Evolutionary conservation across 805 yeast genomes (phyloP), one percentile per base, ranked within the genome.

Genomic region (Starmerella lactis-condensi): DNA sequence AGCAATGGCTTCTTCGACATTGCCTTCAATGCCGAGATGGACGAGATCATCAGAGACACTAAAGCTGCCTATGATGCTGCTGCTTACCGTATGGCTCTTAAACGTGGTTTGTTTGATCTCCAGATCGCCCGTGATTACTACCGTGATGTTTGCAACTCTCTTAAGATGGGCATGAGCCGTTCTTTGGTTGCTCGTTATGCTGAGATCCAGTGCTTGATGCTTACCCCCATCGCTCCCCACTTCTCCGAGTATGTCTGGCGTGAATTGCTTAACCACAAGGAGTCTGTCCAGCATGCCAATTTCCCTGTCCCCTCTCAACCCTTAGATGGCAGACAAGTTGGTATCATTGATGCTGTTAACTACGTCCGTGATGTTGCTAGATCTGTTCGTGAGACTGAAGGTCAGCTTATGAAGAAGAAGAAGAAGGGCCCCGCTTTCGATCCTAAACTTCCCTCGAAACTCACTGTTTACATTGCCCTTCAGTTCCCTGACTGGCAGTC

Each of bases 91-190:
- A 68, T 69, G 39, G 98, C 93, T 24, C 67, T 89, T 54, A 85
- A 85, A 60, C 64, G 64, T 33, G 95, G 94, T 44, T 66, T 89
- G 46, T 89, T 85, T 46, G 98, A 89, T 54, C 76, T 73, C 67
- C 96, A 83, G 61, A 69, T 82, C 34, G 73, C 95, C 21, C 75
- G 98, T 62, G 98, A 89, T 58, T 83, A 75, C 61, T 89, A 89
- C 63, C 74, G 98, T 61, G 98, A 89, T 45, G 64, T 72, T 8
- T 62, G 68, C 33, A 45, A 53, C 21, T 57, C 68, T 17, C 44
- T 50, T 20, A 52, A 50, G 24, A 60, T 60, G 22, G 46, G 44
- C 12, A 79, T 89, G 93, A 93, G 79, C 61, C 67, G 62, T 44
- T 93, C 78, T 47, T 65, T 89, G 41, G 74, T 81, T 24, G 49